phyloP scores from a whole-genome alignment of 192 early-diverging fungal species.

The Rhizophlyctis rosea region DNA sequence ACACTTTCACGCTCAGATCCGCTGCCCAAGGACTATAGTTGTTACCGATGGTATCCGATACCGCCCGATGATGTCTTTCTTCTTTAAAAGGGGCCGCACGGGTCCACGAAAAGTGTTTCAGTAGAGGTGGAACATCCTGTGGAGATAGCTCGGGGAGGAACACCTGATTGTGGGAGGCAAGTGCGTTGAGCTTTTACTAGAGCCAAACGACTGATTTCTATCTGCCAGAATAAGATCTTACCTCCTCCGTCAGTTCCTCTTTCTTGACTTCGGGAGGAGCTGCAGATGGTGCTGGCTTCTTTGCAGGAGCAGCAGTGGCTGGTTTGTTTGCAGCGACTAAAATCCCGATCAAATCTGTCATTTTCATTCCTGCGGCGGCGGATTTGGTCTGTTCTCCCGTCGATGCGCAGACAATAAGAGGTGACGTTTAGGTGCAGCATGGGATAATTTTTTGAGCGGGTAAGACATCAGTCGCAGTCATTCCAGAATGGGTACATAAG shows the following conservation, averaged over 20 bases:
- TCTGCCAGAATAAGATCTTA: not conserved
- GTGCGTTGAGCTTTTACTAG: not conserved
- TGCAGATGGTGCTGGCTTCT: not conserved
- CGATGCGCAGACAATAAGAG: too few relatives aligned
- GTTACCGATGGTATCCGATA: conserved; percentile 65
- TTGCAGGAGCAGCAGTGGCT: not conserved
- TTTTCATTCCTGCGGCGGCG: not conserved
- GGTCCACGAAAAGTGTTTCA: conserved; percentile 63
- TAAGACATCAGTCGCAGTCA: too few relatives aligned
- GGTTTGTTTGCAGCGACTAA: not conserved
- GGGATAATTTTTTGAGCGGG: too few relatives aligned
- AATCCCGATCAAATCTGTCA: not conserved
- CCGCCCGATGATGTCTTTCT: conserved; percentile 41
- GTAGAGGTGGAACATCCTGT: conserved; percentile 39
- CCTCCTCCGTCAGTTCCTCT: not conserved
- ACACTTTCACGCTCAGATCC: conserved; percentile 42
- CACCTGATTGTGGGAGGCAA: not conserved
- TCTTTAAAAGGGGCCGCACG: conserved; percentile 60
- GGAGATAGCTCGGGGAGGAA: not conserved
- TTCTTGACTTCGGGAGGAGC: not conserved
- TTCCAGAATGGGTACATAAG: too few relatives aligned
- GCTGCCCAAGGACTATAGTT: conserved; percentile 52
- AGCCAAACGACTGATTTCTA: not conserved
- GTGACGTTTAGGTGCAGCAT: too few relatives aligned
- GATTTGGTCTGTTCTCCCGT: too few relatives aligned